A percentile compares a stretch with the other conserved stretches of the same genome.
Conservation (phyloP, 2,329 filamentous ascomycete genomes). For the Scopulariopsis brevicaulis region DNA sequence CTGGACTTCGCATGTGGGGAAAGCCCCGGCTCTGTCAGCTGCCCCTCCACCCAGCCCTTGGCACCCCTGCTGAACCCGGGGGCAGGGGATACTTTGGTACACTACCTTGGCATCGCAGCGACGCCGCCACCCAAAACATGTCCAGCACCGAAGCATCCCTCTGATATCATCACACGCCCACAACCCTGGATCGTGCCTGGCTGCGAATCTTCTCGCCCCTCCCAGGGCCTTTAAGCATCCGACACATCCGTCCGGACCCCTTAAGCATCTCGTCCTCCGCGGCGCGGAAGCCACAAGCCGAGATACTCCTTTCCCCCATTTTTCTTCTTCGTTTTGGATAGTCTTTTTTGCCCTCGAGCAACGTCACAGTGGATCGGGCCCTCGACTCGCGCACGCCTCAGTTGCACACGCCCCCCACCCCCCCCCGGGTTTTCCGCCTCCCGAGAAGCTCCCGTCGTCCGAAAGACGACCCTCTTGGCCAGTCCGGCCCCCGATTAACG, state of each 20-base stretch:
- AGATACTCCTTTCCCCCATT: background rate
- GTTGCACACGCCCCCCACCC: background rate
- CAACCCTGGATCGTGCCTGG: background rate
- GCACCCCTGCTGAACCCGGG: too few relatives aligned
- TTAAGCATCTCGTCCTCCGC: background rate
- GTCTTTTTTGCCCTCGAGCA: background rate
- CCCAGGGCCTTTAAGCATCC: background rate
- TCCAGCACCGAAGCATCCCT: background rate
- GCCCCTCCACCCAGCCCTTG: too few relatives aligned
- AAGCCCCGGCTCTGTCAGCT: too few relatives aligned
- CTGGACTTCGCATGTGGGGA: too few relatives aligned
- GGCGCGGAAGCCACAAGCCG: background rate
- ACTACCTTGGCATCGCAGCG: background rate
- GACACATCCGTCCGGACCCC: background rate
- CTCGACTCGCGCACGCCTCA: background rate
- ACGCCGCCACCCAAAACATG: background rate
- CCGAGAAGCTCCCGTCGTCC: slow-evolving; percentile 5
- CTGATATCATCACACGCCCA: background rate
- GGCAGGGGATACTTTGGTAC: background rate
- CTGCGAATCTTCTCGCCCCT: background rate
- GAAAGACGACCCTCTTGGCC: background rate
- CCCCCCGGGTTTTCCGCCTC: background rate
- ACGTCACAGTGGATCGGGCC: background rate
- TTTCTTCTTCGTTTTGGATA: background rate
- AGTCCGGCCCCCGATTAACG: background rate